A percentile compares a stretch with the other conserved stretches of the same genome.
phyloP scores from a whole-genome alignment of 164 flowering plant genomes.

The Chimonanthus salicifolius region DNA sequence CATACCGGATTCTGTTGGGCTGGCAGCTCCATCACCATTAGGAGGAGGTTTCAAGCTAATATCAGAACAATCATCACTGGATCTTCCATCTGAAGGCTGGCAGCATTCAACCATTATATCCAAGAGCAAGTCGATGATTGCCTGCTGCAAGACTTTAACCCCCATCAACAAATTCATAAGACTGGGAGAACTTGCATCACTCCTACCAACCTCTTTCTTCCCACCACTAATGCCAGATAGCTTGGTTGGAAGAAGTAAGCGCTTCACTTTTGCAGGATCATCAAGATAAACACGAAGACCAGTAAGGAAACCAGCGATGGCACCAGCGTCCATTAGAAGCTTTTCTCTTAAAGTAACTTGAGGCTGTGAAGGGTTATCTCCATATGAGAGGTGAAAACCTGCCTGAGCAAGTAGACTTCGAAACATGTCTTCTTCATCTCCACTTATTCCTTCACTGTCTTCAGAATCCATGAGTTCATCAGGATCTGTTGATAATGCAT shows the following conservation, averaged over 20 bases:
- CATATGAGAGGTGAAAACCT: constrained; percentile 91
- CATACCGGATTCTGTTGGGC: constrained; percentile 49
- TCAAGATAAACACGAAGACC: constrained; percentile 99
- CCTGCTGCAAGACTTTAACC: constrained; percentile 96
- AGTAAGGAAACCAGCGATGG: constrained; percentile 95
- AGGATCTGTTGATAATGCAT: constrained; percentile 95
- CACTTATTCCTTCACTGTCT: constrained; percentile 94
- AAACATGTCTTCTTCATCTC: constrained; percentile 96
- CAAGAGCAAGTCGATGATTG: constrained; percentile 86
- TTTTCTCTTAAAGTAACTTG: constrained; percentile 93
- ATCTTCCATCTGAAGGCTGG: constrained; percentile 84
- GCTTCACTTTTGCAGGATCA: constrained; percentile 97
- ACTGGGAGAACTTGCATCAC: constrained; percentile 85
- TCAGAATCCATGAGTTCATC: constrained; percentile 96
- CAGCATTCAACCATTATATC: constrained; percentile 99
- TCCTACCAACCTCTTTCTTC: constrained; percentile 46
- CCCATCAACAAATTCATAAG: constrained; percentile 99
- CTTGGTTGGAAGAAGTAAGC: constrained; percentile 94
- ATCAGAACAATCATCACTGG: constrained; percentile 48
- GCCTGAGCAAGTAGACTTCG: constrained; percentile 91
- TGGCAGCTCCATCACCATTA: constrained; percentile 38
- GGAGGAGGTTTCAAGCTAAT: constrained; percentile 40
- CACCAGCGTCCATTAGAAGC: constrained; percentile 98
- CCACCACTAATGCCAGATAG: constrained; percentile 67
- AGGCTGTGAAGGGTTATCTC: constrained; percentile 94